Evolutionary conservation across 2,329 filamentous ascomycete genomes (phyloP).

Genomic region (Aspergillus ustus): DNA sequence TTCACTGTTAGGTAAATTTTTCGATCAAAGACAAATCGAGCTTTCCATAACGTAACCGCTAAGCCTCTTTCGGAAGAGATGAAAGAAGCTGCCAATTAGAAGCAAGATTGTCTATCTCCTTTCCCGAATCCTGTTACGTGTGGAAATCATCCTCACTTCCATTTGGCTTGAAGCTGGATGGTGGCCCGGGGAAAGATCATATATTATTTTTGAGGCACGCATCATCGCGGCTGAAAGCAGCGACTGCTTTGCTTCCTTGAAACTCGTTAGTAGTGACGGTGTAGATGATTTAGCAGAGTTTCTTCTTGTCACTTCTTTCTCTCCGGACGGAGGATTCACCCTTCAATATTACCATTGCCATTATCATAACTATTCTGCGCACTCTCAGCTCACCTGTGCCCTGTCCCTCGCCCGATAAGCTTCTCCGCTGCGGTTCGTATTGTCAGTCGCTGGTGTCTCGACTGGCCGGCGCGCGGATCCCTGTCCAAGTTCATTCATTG

Average conservation of each 20-base stretch:
- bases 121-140: not conserved
- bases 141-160: not conserved
- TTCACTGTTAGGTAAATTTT: conserved; percentile 15
- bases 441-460: conserved; percentile 8
- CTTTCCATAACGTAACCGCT: conserved; percentile 39
- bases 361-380: not conserved
- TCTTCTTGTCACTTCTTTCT: not conserved
- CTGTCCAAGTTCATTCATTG: conserved; percentile 7
- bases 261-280: not conserved
- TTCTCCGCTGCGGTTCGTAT: conserved; percentile 28
- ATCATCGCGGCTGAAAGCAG: not conserved
- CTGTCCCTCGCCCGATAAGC: conserved; percentile 30
- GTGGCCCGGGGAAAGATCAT: not conserved
- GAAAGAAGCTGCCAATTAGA: not conserved
- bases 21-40: not conserved
- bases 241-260: not conserved
- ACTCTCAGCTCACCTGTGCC: not conserved
- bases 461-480: conserved; percentile 27
- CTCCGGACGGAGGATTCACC: not conserved
- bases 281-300: not conserved
- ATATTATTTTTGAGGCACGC: not conserved
- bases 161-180: not conserved
- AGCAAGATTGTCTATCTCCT: not conserved
- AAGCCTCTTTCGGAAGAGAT: not conserved
- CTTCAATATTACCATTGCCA: not conserved